A percentile compares a stretch with the other conserved stretches of the same genome.
These are phyloP conservation scores for Diplodia seriata DNA, from an alignment of 2,329 filamentous ascomycete species.

Conservation along the genomic window DNA sequence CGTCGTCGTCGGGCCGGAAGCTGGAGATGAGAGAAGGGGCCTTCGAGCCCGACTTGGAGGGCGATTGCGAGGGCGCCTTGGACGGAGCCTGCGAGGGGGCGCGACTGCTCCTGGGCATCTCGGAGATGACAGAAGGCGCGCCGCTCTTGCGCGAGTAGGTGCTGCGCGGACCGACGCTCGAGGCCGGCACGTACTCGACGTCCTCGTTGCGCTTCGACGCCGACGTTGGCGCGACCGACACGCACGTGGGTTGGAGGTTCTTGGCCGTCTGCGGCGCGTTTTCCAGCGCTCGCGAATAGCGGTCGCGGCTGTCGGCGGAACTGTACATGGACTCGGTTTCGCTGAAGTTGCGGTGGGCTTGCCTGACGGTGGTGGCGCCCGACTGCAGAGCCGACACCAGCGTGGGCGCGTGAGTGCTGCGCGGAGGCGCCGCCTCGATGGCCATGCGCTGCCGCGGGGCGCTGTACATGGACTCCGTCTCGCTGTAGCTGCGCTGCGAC, in stretches of 20 bases:
- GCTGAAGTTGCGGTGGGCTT: conserved; percentile 47
- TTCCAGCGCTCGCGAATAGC: conserved; percentile 30
- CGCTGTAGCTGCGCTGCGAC: conserved; percentile 46
- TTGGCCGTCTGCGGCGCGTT: conserved; percentile 26
- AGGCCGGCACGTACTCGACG: conserved; percentile 48
- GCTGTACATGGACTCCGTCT: conserved; percentile 40
- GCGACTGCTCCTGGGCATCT: conserved; percentile 23
- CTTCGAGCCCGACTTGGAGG: conserved; percentile 16
- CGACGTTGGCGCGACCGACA: conserved; percentile 41
- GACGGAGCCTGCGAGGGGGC: conserved; percentile 9
- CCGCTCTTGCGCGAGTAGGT: conserved; percentile 30
- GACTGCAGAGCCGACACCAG: conserved; percentile 33
- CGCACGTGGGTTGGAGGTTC: conserved; percentile 41
- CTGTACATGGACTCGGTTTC: conserved; percentile 41
- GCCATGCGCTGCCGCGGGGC: conserved; percentile 42
- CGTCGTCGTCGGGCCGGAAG: conserved; percentile 44
- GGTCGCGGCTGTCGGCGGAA: conserved; percentile 35
- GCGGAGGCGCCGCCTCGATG: conserved; percentile 49
- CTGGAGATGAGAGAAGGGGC: conserved; percentile 43
- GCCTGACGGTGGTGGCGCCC: conserved; percentile 19
- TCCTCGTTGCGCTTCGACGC: conserved; percentile 37
- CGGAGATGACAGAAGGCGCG: conserved; percentile 34
- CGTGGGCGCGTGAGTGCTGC: conserved; percentile 40
- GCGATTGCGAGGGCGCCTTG: too few species aligned
- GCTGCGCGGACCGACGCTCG: conserved; percentile 28